Evolutionary conservation across 306 rosid genomes (phyloP).

Genomic region (Quercus mongolica): DNA sequence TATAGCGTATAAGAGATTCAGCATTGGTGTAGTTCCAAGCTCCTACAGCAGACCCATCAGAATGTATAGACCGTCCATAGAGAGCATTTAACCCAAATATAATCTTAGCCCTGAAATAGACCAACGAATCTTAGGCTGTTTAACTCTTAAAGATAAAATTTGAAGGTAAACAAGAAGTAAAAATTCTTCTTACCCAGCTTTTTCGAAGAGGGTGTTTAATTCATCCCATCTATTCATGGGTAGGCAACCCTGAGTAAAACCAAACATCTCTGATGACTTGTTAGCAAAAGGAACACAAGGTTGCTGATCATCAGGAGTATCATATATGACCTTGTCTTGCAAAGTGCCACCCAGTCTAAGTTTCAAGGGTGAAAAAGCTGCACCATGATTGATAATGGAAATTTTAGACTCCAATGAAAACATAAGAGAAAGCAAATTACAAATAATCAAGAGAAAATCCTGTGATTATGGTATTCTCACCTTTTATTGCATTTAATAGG

Average conservation of each 20-base stretch:
- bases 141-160: background rate
- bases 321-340: conserved; percentile 82
- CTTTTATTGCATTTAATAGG: conserved; percentile 76
- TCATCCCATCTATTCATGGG: conserved; percentile 91
- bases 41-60: conserved; percentile 47
- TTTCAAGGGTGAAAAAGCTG: conserved; percentile 92
- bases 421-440: background rate
- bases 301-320: conserved; percentile 43
- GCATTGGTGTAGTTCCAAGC: conserved; percentile 75
- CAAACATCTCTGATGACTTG: conserved; percentile 46
- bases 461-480: conserved; percentile 30
- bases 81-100: conserved; percentile 90
- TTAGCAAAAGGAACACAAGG: conserved; percentile 56
- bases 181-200: conserved; percentile 63
- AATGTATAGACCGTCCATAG: conserved; percentile 39
- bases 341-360: conserved; percentile 84
- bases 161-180: conserved; percentile 17
- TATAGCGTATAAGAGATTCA: conserved; percentile 72
- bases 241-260: conserved; percentile 77
- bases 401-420: background rate
- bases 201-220: conserved; percentile 65
- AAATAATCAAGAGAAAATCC: background rate
- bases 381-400: conserved; percentile 29
- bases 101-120: conserved; percentile 67
- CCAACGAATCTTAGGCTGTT: conserved; percentile 20